These are phyloP conservation scores for Geotrichum europaeum DNA, from an alignment of 1,139 yeast genomes.

Conservation along the genomic window DNA sequence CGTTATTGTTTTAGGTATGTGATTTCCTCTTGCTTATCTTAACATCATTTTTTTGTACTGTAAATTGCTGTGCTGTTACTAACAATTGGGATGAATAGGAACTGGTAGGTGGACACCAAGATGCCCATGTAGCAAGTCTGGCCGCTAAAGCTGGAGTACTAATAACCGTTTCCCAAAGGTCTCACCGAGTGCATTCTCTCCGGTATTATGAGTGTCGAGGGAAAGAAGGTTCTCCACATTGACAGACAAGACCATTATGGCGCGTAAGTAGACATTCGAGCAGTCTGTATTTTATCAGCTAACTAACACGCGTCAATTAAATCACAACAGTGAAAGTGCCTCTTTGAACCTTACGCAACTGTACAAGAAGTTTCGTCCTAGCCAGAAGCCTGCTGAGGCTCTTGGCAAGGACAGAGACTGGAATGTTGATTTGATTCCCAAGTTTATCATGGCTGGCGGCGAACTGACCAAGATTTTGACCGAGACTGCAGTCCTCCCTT, in stretches of 20 bases:
- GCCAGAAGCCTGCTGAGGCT: slow-evolving; percentile 55
- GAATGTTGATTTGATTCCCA: slow-evolving; percentile 96
- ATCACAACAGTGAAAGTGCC: slow-evolving; percentile 48
- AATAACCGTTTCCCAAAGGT: slow-evolving; percentile 50
- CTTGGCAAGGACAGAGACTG: slow-evolving; percentile 94
- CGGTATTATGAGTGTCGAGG: slow-evolving; percentile 90
- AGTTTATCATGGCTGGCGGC: slow-evolving; percentile 96
- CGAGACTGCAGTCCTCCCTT: slow-evolving; percentile 92
- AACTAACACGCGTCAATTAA: neutral
- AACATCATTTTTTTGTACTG: neutral
- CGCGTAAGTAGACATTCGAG: slow-evolving; percentile 35
- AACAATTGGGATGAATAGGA: slow-evolving; percentile 4
- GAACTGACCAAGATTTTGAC: slow-evolving; percentile 92
- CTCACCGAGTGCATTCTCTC: slow-evolving; percentile 94
- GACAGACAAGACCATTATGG: slow-evolving; percentile 97
- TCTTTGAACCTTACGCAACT: slow-evolving; percentile 52
- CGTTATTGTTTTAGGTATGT: slow-evolving; percentile 69
- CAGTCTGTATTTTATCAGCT: neutral
- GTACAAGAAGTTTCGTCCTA: slow-evolving; percentile 41
- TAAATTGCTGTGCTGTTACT: neutral
- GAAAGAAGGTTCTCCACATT: slow-evolving; percentile 92
- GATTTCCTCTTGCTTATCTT: neutral
- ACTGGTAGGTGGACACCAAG: slow-evolving; percentile 1
- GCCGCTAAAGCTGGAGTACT: neutral
- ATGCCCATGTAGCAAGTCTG: neutral